phyloP scores from a whole-genome alignment of 2,329 filamentous ascomycete species.

The Aspergillus caelatus region DNA sequence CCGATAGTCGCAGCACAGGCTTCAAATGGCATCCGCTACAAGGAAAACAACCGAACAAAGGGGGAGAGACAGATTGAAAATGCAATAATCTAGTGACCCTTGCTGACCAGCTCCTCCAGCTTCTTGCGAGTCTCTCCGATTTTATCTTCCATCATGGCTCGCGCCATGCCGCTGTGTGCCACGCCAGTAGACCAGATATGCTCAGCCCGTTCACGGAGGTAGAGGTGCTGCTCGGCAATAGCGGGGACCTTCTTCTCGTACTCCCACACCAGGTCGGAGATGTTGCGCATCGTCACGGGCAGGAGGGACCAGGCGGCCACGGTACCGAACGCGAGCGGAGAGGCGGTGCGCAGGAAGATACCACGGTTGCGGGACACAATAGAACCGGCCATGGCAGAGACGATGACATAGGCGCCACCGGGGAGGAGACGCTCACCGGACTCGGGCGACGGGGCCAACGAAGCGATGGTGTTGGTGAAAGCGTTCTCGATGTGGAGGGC shows the following conservation, averaged over 20 bases:
- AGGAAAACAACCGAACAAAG: slow-evolving; percentile 14
- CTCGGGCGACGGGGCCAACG: slow-evolving; percentile 81
- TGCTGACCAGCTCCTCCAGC: slow-evolving; percentile 87
- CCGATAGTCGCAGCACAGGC: slow-evolving; percentile 6
- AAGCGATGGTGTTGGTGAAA: slow-evolving; percentile 86
- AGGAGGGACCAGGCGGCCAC: slow-evolving; percentile 82
- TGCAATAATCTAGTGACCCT: slow-evolving; percentile 67
- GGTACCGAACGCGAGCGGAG: slow-evolving; percentile 79
- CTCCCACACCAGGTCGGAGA: slow-evolving; percentile 82
- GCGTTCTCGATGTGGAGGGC: slow-evolving; percentile 84
- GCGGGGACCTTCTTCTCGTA: slow-evolving; percentile 90
- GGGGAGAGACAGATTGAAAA: slow-evolving; percentile 2
- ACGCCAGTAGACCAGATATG: slow-evolving; percentile 73
- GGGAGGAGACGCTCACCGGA: slow-evolving; percentile 88
- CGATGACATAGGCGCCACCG: slow-evolving; percentile 86
- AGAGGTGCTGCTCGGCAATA: slow-evolving; percentile 78
- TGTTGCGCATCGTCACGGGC: slow-evolving; percentile 87
- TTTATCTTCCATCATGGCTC: slow-evolving; percentile 77
- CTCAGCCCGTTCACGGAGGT: slow-evolving; percentile 68
- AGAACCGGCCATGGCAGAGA: slow-evolving; percentile 91
- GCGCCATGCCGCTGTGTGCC: slow-evolving; percentile 71
- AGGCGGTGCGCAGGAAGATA: slow-evolving; percentile 74
- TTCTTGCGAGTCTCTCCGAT: slow-evolving; percentile 74
- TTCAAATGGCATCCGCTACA: slow-evolving; percentile 15
- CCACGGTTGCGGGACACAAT: slow-evolving; percentile 89